A percentile compares a stretch with the other conserved stretches of the same genome.
Conservation (phyloP, 2,329 filamentous ascomycete genomes). For the Ophiostoma sp. region DNA sequence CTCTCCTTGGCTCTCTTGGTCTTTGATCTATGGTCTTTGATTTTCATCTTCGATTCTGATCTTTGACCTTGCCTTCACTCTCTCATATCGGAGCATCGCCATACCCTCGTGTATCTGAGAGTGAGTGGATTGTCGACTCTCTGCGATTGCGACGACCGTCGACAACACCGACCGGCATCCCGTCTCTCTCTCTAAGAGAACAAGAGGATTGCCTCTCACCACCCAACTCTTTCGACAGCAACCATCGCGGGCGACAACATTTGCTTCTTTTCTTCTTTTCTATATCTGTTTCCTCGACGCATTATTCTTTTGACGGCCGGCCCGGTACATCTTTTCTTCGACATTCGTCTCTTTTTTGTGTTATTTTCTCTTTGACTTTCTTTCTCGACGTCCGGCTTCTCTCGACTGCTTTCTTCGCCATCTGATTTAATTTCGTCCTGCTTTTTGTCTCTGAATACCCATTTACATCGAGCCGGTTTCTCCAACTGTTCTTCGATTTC, state of each 20-base stretch:
- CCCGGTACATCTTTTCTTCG: conserved; percentile 25
- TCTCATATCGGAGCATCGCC: conserved; percentile 10
- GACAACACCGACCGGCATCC: background rate
- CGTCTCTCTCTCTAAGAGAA: background rate
- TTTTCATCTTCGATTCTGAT: background rate
- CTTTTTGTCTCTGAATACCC: conserved; percentile 6
- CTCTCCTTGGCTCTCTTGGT: background rate
- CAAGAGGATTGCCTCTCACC: background rate
- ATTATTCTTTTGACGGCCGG: conserved; percentile 28
- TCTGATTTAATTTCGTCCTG: background rate
- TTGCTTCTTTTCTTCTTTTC: conserved; percentile 30
- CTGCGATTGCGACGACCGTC: background rate
- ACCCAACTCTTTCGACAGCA: conserved; percentile 17
- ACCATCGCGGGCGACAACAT: conserved; percentile 35
- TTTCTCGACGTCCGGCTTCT: background rate
- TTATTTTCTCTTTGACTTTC: conserved; percentile 8
- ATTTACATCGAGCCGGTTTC: conserved; percentile 14
- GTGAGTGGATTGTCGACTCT: background rate
- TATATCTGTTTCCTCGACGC: conserved; percentile 27
- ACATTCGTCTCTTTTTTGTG: conserved; percentile 17
- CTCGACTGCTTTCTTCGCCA: conserved; percentile 18
- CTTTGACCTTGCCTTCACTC: background rate
- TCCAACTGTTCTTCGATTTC: background rate
- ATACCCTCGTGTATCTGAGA: background rate
- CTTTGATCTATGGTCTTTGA: background rate